Base-by-base conservation (phyloP, 306 rosid species). In the Morella rubra region DNA sequence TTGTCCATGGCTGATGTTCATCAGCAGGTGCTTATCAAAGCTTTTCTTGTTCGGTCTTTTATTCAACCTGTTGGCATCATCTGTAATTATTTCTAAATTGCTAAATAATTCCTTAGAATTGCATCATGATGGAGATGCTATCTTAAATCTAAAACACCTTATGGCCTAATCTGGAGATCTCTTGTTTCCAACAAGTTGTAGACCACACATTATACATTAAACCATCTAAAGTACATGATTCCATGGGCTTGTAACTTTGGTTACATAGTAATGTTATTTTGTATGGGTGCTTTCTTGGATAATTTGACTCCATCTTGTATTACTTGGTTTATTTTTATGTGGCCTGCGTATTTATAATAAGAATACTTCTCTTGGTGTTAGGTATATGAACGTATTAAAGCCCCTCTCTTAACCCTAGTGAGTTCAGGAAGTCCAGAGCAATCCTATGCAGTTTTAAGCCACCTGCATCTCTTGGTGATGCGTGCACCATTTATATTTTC, bases 351-450 rank as follows among this genome's bases (percentile, higher is more conserved):
- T 73, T 40, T 81, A 54, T 84, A 53, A 77, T 82, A 27, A 66
- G 69, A 84, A 32, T 19, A 79, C 20, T 78, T 83, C 71, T 32
- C 37, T 32, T 81, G 82, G 61, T 65, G 47, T 71, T 67, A 96
- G 99, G 99, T 96, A 42, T 96, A 92, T 80, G 99, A 96, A 85
- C 97, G 99, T 13, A 96, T 96, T 74, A 96, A 96, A 85, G 99
- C 99, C 54, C 99, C 99, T 78, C 98, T 92, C 55, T 79, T 96
- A 76, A 96, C 99, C 78, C 88, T 89, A 80, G 98, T 96, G 90
- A 92, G 99, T 77, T 92, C 98, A 22, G 99, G 99, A 87, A 96
- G 99, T 88, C 96, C 98, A 22, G 98, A 96, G 80, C 99, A 91
- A 86, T 96, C 99, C 61, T 96, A 92, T 82, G 99, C 98, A 7